These are phyloP conservation scores for Yueomyces sp. DNA, from an alignment of 805 yeast genomes.

Conservation along the genomic window DNA sequence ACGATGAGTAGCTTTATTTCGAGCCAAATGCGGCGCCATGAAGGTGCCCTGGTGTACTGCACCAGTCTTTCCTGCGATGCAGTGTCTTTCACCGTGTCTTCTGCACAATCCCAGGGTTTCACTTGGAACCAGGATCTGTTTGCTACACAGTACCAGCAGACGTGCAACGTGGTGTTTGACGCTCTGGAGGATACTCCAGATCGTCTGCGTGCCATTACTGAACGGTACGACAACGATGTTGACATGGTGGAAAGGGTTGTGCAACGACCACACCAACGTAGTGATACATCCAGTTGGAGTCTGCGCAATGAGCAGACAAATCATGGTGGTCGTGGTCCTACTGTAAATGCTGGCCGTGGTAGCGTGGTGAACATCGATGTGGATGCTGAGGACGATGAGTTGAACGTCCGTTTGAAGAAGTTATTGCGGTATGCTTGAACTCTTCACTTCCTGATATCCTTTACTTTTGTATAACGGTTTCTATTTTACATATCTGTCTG, in stretches of 20 bases:
- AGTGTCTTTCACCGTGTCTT: conserved; percentile 8
- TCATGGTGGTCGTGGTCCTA: neutral
- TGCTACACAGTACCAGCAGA: conserved; percentile 58
- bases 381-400: neutral
- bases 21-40: neutral
- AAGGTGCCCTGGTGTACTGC: neutral
- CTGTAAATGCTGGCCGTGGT: neutral
- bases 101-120: conserved; percentile 55
- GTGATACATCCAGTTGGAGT: neutral
- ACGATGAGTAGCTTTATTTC: neutral
- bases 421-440: no score
- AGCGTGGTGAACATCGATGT: neutral
- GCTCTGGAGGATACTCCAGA: conserved; percentile 16
- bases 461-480: no score
- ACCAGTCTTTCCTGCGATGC: neutral
- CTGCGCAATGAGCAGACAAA: neutral
- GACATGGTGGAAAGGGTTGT: neutral
- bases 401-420: neutral
- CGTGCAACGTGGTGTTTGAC: conserved; percentile 27
- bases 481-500: no score
- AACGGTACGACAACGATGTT: neutral
- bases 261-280: neutral
- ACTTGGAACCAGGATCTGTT: conserved; percentile 65
- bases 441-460: no score
- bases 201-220: neutral